These are phyloP conservation scores for Tagetes patula DNA, from an alignment of 129 eudicot genomes.

Conservation along the genomic window DNA sequence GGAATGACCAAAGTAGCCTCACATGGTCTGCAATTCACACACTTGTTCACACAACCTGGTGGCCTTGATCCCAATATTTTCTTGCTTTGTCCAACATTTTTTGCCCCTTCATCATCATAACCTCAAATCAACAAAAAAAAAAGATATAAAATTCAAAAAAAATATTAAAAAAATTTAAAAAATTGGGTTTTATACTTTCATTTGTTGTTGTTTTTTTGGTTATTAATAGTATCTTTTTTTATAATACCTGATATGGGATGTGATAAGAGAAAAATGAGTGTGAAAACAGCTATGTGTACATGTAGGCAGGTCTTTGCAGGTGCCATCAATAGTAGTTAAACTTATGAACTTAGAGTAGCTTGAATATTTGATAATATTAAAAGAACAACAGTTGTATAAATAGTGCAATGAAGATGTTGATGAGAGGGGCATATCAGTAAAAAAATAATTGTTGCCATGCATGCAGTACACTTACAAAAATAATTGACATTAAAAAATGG, in stretches of 20 bases:
- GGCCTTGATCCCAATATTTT: slow-evolving; percentile 70
- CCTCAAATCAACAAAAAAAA: slow-evolving; percentile 1
- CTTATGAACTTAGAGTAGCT: slow-evolving; percentile 13
- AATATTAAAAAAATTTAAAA: no score
- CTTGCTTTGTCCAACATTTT: slow-evolving; percentile 25
- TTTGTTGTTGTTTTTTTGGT: neutral
- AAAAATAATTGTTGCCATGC: slow-evolving; percentile 20
- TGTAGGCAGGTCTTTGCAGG: slow-evolving; percentile 43
- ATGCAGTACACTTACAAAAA: slow-evolving; percentile 32
- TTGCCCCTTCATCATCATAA: slow-evolving; percentile 29
- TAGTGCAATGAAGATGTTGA: slow-evolving; percentile 3
- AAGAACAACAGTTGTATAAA: neutral
- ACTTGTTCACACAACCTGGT: slow-evolving; percentile 64
- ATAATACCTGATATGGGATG: slow-evolving; percentile 54
- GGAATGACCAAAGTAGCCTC: slow-evolving; percentile 67
- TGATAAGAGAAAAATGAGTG: slow-evolving; percentile 33
- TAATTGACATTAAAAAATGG: slow-evolving; percentile 18
- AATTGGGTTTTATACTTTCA: no score
- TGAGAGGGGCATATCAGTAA: slow-evolving; percentile 22
- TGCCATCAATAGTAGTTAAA: slow-evolving; percentile 34
- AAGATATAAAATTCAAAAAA: neutral
- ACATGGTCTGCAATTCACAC: slow-evolving; percentile 75
- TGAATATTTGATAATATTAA: neutral
- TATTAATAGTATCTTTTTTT: neutral
- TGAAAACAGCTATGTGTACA: slow-evolving; percentile 36